Conservation (phyloP, 495 filamentous ascomycete genomes). For the Penicillium verhagenii region DNA sequence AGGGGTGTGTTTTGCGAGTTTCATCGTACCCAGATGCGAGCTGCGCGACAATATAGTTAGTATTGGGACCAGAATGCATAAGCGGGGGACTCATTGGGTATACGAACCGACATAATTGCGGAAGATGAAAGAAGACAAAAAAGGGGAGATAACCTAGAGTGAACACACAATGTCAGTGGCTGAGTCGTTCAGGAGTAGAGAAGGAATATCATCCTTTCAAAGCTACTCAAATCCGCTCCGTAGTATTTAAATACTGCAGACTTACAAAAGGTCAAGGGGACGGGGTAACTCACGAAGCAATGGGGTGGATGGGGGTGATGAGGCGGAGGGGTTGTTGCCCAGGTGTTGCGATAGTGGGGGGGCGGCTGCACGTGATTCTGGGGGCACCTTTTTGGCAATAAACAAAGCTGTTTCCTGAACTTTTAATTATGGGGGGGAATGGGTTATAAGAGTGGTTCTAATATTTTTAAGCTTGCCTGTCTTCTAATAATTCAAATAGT, state of each 20-base stretch:
- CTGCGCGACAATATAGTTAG: conserved; percentile 28
- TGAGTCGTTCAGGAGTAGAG: conserved; percentile 13
- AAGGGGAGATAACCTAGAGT: conserved; percentile 25
- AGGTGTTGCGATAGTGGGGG: conserved; percentile 38
- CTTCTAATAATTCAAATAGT: background rate
- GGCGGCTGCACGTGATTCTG: conserved; percentile 35
- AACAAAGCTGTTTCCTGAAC: conserved; percentile 11
- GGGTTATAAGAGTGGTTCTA: background rate
- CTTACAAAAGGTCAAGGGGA: conserved; percentile 15
- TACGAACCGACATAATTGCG: conserved; percentile 45
- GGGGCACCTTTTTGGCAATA: conserved; percentile 13
- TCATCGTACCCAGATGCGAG: conserved; percentile 46
- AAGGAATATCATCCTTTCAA: background rate
- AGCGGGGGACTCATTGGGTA: background rate
- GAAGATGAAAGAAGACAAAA: conserved; percentile 24
- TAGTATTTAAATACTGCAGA: background rate
- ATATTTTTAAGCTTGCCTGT: background rate
- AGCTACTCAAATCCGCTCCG: background rate
- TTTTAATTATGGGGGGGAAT: background rate
- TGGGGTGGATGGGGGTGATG: conserved; percentile 33
- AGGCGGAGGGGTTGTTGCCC: conserved; percentile 41
- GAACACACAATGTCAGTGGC: conserved; percentile 35
- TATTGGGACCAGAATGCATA: background rate
- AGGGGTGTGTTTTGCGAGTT: conserved; percentile 13
- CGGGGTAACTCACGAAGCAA: conserved; percentile 24